Evolutionary conservation across 2,329 filamentous ascomycete genomes (phyloP), one percentile per base, ranked within the genome.

Genomic region (Calonectria leucothoes): DNA sequence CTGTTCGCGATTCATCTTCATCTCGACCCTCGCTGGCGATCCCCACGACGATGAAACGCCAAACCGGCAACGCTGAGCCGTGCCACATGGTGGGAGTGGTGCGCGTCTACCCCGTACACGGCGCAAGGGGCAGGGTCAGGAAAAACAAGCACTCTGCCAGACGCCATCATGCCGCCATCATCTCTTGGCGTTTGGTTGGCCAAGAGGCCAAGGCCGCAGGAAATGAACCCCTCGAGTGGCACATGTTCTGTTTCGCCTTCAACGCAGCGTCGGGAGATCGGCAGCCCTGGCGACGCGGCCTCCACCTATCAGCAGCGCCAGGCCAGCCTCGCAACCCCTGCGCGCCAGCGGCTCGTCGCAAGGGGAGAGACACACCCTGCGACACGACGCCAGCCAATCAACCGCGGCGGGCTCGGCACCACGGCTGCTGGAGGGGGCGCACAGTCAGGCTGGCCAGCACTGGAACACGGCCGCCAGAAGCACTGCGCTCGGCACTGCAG

Each of bases 101-200:
- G 55, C 55, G 55, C 55, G 33, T 61, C 55, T 39, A 37, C n/a
- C n/a, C n/a, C n/a, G n/a, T n/a, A n/a, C n/a, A n/a, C n/a, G n/a
- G n/a, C n/a, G n/a, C n/a, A n/a, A n/a, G n/a, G n/a, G n/a, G n/a
- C 42, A 51, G 33, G 52, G 48, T n/a, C 12, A 23, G 17, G 20
- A 14, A 45, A 45, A 31, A 51, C 57, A 48, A 70, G 59, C n/a
- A 35, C 49, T 23, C 10, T 10, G 57, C 25, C 17, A 61, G 23
- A n/a, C 8, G 15, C 23, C 20, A 27, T 70, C 33, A 70, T 70
- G 42, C 57, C 23, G 35, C 27, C 17, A 7, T 33, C 33, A 14
- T 6, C 2, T 11, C 67, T 70, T 70, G 59, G 67, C 57, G 39
- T 48, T 48, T 64, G 67, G 48, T 70, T 70, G 67, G 67, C 67